phyloP scores from a whole-genome alignment of 2,329 filamentous ascomycete species.

The Huntiella abstrusa region DNA sequence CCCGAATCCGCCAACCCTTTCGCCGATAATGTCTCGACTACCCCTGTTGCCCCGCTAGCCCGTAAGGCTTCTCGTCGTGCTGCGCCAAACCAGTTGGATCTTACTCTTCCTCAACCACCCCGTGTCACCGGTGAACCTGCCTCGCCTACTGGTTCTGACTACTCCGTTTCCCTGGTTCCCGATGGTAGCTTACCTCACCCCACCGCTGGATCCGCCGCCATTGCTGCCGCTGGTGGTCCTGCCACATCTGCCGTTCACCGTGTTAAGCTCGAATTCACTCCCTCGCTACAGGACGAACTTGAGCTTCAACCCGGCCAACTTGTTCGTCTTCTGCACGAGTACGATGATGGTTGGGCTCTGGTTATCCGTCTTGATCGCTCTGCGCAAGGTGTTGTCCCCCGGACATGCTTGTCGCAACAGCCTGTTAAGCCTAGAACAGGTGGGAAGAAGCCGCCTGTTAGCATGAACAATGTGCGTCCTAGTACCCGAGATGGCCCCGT shows the following conservation, averaged over 20 bases:
- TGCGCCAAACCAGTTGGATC: slow-evolving; percentile 30
- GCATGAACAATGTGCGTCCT: slow-evolving; percentile 7
- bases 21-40: slow-evolving; percentile 28
- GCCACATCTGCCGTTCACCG: slow-evolving; percentile 55
- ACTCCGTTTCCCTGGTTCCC: slow-evolving; percentile 35
- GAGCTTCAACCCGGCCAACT: slow-evolving; percentile 64
- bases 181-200: slow-evolving; percentile 26
- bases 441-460: slow-evolving; percentile 17
- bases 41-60: slow-evolving; percentile 21
- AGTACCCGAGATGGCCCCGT: not conserved
- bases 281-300: slow-evolving; percentile 83
- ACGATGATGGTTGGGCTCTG: slow-evolving; percentile 95
- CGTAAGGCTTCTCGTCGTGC: slow-evolving; percentile 40
- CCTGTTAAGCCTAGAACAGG: slow-evolving; percentile 68
- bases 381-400: slow-evolving; percentile 78
- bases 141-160: slow-evolving; percentile 45
- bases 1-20: slow-evolving; percentile 38
- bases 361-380: slow-evolving; percentile 82
- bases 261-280: slow-evolving; percentile 84
- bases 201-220: slow-evolving; percentile 36
- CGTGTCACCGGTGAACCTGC: slow-evolving; percentile 22
- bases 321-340: slow-evolving; percentile 80
- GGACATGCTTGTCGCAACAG: slow-evolving; percentile 80
- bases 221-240: slow-evolving; percentile 43
- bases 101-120: slow-evolving; percentile 27